phyloP scores from a whole-genome alignment of 805 yeast genomes.

The Wickerhamiella kazuoi region DNA sequence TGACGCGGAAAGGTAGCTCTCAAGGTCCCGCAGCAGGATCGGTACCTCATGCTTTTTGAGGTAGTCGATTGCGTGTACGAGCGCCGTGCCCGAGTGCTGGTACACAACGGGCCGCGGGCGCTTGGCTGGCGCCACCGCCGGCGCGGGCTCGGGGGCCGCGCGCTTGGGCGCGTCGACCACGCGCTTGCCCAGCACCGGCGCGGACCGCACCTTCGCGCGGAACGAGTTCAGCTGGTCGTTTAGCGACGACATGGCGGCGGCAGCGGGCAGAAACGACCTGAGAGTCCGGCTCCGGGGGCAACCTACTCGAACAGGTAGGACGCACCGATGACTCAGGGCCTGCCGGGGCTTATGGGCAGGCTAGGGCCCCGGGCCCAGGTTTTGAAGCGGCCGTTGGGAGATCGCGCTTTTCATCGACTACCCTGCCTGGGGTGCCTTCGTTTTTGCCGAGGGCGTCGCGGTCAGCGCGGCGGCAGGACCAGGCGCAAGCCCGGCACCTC shows the following conservation, averaged over 20 bases:
- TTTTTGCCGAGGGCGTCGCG: too few species aligned
- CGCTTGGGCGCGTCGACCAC: constrained; percentile 10
- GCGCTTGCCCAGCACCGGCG: constrained; percentile 31
- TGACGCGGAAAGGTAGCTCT: constrained; percentile 43
- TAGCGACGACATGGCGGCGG: constrained; percentile 21
- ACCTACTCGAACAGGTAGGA: too few species aligned
- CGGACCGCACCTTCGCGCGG: constrained; percentile 39
- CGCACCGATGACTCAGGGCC: too few species aligned
- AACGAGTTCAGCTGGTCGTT: constrained; percentile 48
- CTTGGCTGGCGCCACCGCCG: constrained; percentile 8
- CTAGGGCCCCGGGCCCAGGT: too few species aligned
- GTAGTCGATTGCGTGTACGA: constrained; percentile 81
- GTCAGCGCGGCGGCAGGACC: too few species aligned
- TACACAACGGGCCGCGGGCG: constrained; percentile 8
- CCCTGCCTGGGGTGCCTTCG: too few species aligned
- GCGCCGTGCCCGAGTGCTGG: constrained; percentile 60
- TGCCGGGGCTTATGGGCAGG: too few species aligned
- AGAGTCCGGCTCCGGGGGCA: too few species aligned
- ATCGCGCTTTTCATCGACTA: too few species aligned
- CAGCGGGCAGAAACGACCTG: background rate
- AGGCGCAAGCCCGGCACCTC: too few species aligned
- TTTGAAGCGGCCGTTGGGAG: too few species aligned
- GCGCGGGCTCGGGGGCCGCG: constrained; percentile 10
- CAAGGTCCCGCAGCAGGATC: constrained; percentile 45
- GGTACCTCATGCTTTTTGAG: constrained; percentile 56